Evolutionary conservation across 2,329 filamentous ascomycete species (phyloP), one percentile per base, ranked within the genome.

Genomic region (Aspergillus uvarum): DNA sequence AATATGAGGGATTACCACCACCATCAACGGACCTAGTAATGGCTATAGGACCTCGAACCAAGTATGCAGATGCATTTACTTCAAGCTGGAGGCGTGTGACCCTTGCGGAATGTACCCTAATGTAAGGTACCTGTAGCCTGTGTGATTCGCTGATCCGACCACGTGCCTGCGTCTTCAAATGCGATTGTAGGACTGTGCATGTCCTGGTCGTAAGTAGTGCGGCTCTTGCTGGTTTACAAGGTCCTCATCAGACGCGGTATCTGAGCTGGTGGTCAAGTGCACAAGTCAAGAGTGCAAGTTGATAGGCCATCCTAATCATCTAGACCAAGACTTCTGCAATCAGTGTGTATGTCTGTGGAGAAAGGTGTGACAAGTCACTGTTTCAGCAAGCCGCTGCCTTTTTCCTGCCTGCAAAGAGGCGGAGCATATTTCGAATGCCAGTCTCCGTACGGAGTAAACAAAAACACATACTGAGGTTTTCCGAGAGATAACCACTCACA

Each of bases 91-190:
- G 16, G 29, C 31, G 38, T 47, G 50, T 32, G 35, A 44, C 56
- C 16, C 14, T 47, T 47, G 22, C 53, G 32, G 53, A 55, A 32
- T 44, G 53, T 47, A 44, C 24, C 24, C 47, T 58, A 56, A 50
- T 58, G 32, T 47, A 51, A 54, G 51, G 51, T 49, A 54, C 51
- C 51, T 5, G 22, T 47, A 58, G 52, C 61, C 61, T 60, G 54
- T 63, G 49, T 24, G 24, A 47, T 54, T 21, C 22, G 19, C 42
- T 53, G 51, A 21, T 22, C 47, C 26, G 52, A 44, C 61, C 61
- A 63, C 58, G 61, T 60, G 58, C 61, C 54, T 21, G 32, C 6
- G 22, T 47, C 49, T 6, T 44, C 38, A 7, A 6, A 44, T 19
- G n/a, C 4, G 38, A 44, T 44, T 44, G 38, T n/a, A 19, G 38